phyloP scores from a whole-genome alignment of 371 early-diverging fungal genomes.

The Blakeslea trispora region DNA sequence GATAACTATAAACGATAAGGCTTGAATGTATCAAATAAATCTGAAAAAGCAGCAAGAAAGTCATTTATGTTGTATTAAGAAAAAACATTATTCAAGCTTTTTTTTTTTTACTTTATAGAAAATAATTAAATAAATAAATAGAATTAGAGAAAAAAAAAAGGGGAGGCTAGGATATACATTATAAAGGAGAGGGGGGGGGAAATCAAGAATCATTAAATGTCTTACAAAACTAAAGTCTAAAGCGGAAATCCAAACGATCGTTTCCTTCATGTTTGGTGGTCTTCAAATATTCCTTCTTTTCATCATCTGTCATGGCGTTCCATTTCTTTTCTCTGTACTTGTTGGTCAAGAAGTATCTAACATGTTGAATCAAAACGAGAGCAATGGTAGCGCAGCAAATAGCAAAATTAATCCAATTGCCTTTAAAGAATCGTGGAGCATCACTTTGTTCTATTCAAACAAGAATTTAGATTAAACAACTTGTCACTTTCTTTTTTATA shows the following conservation, averaged over 20 bases:
- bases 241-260: constrained; percentile 41
- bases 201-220: no score
- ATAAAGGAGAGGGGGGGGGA: no score
- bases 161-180: no score
- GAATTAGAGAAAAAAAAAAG: no score
- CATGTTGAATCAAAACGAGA: constrained; percentile 20
- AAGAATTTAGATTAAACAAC: not conserved
- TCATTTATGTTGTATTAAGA: no score
- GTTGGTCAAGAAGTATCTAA: constrained; percentile 36
- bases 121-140: no score
- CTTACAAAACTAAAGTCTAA: constrained; percentile 34
- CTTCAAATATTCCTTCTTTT: constrained; percentile 28
- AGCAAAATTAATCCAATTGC: constrained; percentile 44
- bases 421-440: constrained; percentile 40
- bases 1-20: no score
- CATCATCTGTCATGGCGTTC: constrained; percentile 30
- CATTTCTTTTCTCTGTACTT: constrained; percentile 32
- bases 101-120: no score
- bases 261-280: constrained; percentile 36
- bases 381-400: constrained; percentile 9
- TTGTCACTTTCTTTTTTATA: not conserved
- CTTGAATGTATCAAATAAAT: no score
- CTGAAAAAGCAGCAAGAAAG: no score
- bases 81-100: no score
- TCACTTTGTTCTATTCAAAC: constrained; percentile 28